Base-by-base conservation (phyloP, 2,329 filamentous ascomycete genomes). In the Monilinia laxa region DNA sequence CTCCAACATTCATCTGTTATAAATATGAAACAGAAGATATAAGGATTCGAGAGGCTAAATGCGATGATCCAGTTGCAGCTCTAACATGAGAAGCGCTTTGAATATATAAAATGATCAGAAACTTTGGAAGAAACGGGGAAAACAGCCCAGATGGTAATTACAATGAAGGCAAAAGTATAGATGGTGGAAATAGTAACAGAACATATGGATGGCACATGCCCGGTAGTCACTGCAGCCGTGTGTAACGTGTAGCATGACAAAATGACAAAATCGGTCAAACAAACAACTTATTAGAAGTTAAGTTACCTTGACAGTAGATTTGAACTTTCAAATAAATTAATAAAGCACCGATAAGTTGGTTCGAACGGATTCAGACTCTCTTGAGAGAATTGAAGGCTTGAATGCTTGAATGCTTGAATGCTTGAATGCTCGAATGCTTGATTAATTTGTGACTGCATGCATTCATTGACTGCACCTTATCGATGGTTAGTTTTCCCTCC, bases 181-280 rank as follows among this genome's bases (percentile, higher is more conserved):
- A 62, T 42, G 28, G 51, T 51, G 35, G 51, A 63, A 63, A 42
- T 56, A 62, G 42, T 87, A 88, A 87, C 47, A 84, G 83, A 74
- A 74, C 84, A 85, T 28, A 90, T 92, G 42, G 91, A 90, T 52
- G 95, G 79, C 65, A 66, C 54, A 62, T 66, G 65, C 57, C 51
- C 65, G 58, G 51, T 63, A 51, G 65, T 52, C 65, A 66, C 51
- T 64, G 51, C 64, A 62, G 64, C 64, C 45, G 35, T 62, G 47
- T 62, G 49, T 65, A 51, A 54, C 56, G 47, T 53, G 64, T 59
- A 45, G 47, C 55, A 65, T 59, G 56, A 65, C 23, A 31, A 53
- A 53, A 57, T 31, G 47, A 65, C 23, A 31, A 53, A 53, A 57
- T 31, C 35, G 35, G 40, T 47, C 62, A 64, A 64, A 57, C 40